These are phyloP conservation scores for Petasospora fabianii DNA, from an alignment of 1,139 yeast species.

Conservation along the genomic window DNA sequence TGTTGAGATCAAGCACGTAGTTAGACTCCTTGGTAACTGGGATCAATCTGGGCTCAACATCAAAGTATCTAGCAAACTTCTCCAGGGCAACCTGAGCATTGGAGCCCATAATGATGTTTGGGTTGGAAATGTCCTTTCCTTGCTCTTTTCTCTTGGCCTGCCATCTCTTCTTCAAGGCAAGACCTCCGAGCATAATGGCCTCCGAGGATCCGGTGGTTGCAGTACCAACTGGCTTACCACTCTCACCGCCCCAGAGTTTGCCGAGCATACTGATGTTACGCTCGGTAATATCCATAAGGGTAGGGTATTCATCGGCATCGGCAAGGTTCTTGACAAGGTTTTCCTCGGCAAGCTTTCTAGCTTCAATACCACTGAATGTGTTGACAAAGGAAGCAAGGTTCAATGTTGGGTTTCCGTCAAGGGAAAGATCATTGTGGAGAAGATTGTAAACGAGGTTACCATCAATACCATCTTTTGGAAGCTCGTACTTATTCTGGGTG, in stretches of 20 bases:
- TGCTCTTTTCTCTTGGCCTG: constrained; percentile 57
- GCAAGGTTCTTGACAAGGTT: constrained; percentile 85
- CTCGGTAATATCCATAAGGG: constrained; percentile 71
- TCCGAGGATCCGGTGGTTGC: constrained; percentile 95
- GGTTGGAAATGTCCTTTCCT: constrained; percentile 60
- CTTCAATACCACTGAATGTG: constrained; percentile 56
- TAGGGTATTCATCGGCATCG: constrained; percentile 92
- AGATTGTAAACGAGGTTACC: constrained; percentile 55
- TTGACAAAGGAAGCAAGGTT: constrained; percentile 89
- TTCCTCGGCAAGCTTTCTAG: constrained; percentile 52
- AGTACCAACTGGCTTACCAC: constrained; percentile 61
- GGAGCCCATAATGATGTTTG: constrained; percentile 91
- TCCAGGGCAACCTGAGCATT: constrained; percentile 94
- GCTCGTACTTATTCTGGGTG: constrained; percentile 39
- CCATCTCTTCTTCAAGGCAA: constrained; percentile 90
- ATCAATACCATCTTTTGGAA: constrained; percentile 56
- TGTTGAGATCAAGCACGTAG: constrained; percentile 59
- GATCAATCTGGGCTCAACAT: constrained; percentile 78
- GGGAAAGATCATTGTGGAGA: constrained; percentile 66
- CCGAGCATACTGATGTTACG: constrained; percentile 80
- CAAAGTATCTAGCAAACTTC: constrained; percentile 90
- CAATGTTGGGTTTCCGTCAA: constrained; percentile 82
- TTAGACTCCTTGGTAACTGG: constrained; percentile 58
- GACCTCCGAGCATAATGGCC: constrained; percentile 90
- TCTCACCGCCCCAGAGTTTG: constrained; percentile 70